Conservation (phyloP, 2,329 filamentous ascomycete species). For the Fulvia fulva region DNA sequence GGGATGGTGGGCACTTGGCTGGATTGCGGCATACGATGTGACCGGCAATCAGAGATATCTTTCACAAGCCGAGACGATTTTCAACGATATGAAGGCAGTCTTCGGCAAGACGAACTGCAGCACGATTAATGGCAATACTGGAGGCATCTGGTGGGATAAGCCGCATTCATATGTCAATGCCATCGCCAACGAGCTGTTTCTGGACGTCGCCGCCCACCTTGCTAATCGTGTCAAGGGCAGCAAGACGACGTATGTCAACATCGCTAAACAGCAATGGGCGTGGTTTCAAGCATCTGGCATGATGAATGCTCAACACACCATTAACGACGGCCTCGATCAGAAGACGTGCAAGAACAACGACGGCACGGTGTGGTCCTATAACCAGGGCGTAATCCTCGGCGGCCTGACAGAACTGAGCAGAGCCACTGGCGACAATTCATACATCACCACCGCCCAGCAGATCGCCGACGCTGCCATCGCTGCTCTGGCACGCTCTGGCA, state of each 20-base stretch:
- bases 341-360: slow-evolving; percentile 52
- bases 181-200: slow-evolving; percentile 56
- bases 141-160: slow-evolving; percentile 49
- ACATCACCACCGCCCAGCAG: slow-evolving; percentile 34
- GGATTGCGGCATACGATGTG: slow-evolving; percentile 54
- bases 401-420: slow-evolving; percentile 53
- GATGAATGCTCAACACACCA: slow-evolving; percentile 47
- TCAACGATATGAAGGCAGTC: slow-evolving; percentile 42
- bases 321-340: slow-evolving; percentile 52
- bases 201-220: slow-evolving; percentile 53
- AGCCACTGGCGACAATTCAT: slow-evolving; percentile 26
- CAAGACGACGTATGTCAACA: slow-evolving; percentile 40
- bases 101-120: slow-evolving; percentile 42
- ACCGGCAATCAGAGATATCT: slow-evolving; percentile 46
- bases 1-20: slow-evolving; percentile 52
- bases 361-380: slow-evolving; percentile 45
- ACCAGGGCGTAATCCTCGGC: slow-evolving; percentile 59
- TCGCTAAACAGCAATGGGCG: slow-evolving; percentile 47
- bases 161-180: slow-evolving; percentile 47
- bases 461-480: slow-evolving; percentile 42
- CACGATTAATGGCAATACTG: slow-evolving; percentile 13
- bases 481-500: slow-evolving; percentile 35
- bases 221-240: slow-evolving; percentile 46
- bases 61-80: slow-evolving; percentile 47
- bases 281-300: slow-evolving; percentile 52